Evolutionary conservation across 2,329 filamentous ascomycete genomes (phyloP), one percentile per base, ranked within the genome.

Genomic region (Botrytis aclada): DNA sequence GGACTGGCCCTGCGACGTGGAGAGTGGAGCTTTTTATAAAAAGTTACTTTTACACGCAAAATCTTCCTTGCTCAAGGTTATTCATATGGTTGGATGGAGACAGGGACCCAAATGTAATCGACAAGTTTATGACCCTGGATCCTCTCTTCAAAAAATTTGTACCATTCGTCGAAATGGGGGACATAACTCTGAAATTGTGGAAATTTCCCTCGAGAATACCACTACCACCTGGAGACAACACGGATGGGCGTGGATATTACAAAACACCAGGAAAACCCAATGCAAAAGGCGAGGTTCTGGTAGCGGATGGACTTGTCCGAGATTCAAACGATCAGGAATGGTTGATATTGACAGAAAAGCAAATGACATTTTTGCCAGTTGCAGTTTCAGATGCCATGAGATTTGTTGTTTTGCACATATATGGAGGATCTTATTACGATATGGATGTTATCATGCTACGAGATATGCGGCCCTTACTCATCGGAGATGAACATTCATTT

Each of bases 301-400:
- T 88, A 16, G 86, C 84, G 5, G 86, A 88, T 74, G 86, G 86
- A 69, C 83, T 87, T 51, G 80, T 87, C 56, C 82, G 86, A 65
- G 85, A 87, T 77, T 81, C 81, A 43, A 79, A 82, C 54, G 85
- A 84, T 32, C 85, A 86, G 73, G 85, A 87, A 74, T 88, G 85
- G 85, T 81, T 88, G 16, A 84, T 85, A 18, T 80, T 88, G 66
- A 85, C 85, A 0, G 83, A 85, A 41, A 87, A 86, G 78, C 86
- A 87, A 77, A 87, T 87, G 85, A 87, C 86, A 1, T 88, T 87
- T 79, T 81, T 88, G n/a, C 86, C 86, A 0, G 86, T 87, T 14
- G 86, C 86, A n/a, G 85, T 88, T 51, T 87, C 86, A 1, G 86
- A 88, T 77, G 86, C 86, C 9, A 84, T 87, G 10, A 83, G 86